Percentiles rank a stretch among this genome's conserved stretches.
phyloP scores from a whole-genome alignment of 306 rosid genomes.

The Cicer yamashitae region DNA sequence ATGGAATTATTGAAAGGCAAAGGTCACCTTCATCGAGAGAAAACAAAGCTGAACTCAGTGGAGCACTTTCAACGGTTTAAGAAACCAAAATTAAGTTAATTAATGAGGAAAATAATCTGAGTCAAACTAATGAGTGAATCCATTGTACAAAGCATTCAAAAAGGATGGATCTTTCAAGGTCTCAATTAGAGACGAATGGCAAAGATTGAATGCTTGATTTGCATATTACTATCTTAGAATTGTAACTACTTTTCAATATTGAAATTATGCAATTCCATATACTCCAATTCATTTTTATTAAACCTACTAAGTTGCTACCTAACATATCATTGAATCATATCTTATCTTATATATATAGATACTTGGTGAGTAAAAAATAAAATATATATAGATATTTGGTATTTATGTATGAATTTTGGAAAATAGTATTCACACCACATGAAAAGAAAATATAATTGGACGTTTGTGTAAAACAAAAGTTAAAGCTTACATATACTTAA shows the following conservation, averaged over 20 bases:
- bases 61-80: slow-evolving; percentile 51
- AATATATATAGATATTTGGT: too few relatives aligned
- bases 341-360: too few relatives aligned
- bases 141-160: slow-evolving; percentile 17
- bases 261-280: too few relatives aligned
- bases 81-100: slow-evolving; percentile 18
- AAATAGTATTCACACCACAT: too few relatives aligned
- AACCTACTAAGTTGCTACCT: too few relatives aligned
- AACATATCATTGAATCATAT: too few relatives aligned
- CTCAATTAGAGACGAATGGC: slow-evolving; percentile 1
- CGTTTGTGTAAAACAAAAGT: too few relatives aligned
- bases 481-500: too few relatives aligned
- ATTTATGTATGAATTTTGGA: too few relatives aligned
- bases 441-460: too few relatives aligned
- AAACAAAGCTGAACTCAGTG: slow-evolving; percentile 54
- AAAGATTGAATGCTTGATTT: slow-evolving; percentile 10
- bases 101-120: slow-evolving; percentile 44
- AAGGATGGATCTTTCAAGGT: background rate
- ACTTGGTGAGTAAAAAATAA: too few relatives aligned
- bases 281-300: too few relatives aligned
- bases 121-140: slow-evolving; percentile 49
- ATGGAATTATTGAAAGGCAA: slow-evolving; percentile 47
- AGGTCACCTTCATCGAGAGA: slow-evolving; percentile 60
- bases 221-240: background rate
- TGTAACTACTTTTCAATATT: background rate